These are phyloP conservation scores for Kwoniella sp. DNA, from an alignment of 768 basidiomycete species.

Conservation along the genomic window DNA sequence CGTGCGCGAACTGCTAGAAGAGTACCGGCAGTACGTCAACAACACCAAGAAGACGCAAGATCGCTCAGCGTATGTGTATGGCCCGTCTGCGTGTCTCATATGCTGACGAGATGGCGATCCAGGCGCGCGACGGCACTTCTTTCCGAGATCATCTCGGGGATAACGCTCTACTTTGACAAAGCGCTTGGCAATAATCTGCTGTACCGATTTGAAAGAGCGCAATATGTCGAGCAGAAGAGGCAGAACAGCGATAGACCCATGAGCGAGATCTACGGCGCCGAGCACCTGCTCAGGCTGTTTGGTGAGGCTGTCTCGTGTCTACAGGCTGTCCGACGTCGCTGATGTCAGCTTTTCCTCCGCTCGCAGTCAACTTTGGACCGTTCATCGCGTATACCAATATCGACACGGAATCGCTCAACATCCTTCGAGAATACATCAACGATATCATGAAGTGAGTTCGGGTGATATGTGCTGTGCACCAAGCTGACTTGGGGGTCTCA, in stretches of 20 bases:
- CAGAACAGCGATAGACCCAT: constrained; percentile 72
- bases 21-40: constrained; percentile 63
- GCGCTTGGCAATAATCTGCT: constrained; percentile 76
- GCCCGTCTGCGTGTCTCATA: background rate
- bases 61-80: constrained; percentile 32
- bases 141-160: constrained; percentile 76
- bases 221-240: constrained; percentile 76
- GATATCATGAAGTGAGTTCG: constrained; percentile 70
- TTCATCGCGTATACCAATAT: constrained; percentile 87
- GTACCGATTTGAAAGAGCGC: constrained; percentile 90
- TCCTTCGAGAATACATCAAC: constrained; percentile 83
- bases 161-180: constrained; percentile 89
- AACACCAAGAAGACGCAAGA: constrained; percentile 38
- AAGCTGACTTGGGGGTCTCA: constrained; percentile 50
- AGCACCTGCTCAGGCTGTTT: constrained; percentile 85
- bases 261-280: constrained; percentile 87
- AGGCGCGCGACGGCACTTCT: constrained; percentile 67
- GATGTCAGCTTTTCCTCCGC: background rate
- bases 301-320: constrained; percentile 60
- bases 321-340: background rate
- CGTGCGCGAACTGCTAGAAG: constrained; percentile 68
- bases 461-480: background rate
- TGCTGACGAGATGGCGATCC: background rate
- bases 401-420: constrained; percentile 75
- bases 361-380: constrained; percentile 77